Evolutionary conservation across 441 rosid species (phyloP).

Genomic region (Populus trichocarpa): DNA sequence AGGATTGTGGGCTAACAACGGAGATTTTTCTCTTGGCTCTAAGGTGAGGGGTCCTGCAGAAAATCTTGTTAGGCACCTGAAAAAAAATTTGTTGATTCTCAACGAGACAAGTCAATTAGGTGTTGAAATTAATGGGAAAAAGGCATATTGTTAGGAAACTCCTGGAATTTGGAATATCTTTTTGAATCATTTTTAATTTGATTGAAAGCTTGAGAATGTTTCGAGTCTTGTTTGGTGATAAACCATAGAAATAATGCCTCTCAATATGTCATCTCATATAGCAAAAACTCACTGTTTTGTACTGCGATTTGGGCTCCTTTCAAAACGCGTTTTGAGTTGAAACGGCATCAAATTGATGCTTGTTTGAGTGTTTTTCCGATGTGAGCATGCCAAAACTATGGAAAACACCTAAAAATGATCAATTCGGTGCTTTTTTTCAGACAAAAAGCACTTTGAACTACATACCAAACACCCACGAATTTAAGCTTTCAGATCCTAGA

Average conservation of each 20-base stretch:
- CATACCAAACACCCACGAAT: not conserved
- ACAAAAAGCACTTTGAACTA: not conserved
- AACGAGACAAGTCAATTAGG: not conserved
- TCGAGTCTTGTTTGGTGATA: not conserved
- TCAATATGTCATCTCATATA: not conserved
- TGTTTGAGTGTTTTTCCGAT: not conserved
- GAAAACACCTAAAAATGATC: not conserved
- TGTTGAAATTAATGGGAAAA: not conserved
- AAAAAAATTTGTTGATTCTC: not conserved
- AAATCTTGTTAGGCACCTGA: not conserved
- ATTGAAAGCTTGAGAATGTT: not conserved
- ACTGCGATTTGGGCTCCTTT: not conserved
- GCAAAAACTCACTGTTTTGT: not conserved
- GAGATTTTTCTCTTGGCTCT: conserved; percentile 19
- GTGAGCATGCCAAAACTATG: not conserved
- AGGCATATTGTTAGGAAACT: not conserved
- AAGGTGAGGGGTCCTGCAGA: conserved; percentile 7
- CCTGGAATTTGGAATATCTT: not conserved
- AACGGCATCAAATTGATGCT: not conserved
- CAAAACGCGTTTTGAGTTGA: not conserved
- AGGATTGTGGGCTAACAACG: conserved; percentile 29
- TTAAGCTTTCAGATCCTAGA: not conserved
- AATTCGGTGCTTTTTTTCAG: not conserved
- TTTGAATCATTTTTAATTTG: not conserved
- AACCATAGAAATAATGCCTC: not conserved